Conservation (phyloP, 352 stramenopile species). For the Globisporangium heterothallicum region DNA sequence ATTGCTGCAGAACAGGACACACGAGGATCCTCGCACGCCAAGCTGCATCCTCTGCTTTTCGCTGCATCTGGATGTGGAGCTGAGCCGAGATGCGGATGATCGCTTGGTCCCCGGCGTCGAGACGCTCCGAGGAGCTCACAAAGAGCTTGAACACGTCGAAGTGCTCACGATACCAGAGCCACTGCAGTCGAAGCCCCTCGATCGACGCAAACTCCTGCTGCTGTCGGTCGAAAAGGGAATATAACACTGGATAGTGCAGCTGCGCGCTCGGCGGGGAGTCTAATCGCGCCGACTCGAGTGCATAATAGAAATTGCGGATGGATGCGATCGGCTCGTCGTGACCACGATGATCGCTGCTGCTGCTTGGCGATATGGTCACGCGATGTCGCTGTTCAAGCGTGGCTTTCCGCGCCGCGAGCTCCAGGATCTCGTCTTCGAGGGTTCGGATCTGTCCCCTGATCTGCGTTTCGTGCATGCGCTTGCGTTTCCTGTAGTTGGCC, state of each 20-base stretch:
- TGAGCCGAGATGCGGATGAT: slow-evolving; percentile 25
- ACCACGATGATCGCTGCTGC: not conserved
- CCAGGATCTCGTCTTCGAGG: slow-evolving; percentile 32
- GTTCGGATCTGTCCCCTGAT: slow-evolving; percentile 22
- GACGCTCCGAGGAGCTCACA: slow-evolving; percentile 22
- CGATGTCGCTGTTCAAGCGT: not conserved
- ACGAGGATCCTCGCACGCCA: not conserved
- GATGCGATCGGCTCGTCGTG: slow-evolving; percentile 14
- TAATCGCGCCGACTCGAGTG: slow-evolving; percentile 12
- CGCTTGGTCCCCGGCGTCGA: slow-evolving; percentile 28
- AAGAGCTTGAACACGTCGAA: slow-evolving; percentile 38
- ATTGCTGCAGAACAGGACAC: slow-evolving; percentile 39
- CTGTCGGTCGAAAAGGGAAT: slow-evolving; percentile 16
- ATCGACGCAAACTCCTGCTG: slow-evolving; percentile 37
- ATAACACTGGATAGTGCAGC: not conserved
- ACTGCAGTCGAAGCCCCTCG: slow-evolving; percentile 32
- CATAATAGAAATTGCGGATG: slow-evolving; percentile 32
- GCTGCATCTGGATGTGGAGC: slow-evolving; percentile 19
- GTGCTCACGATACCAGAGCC: slow-evolving; percentile 36
- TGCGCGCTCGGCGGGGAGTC: not conserved
- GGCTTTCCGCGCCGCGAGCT: slow-evolving; percentile 17
- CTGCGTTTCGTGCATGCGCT: slow-evolving; percentile 38
- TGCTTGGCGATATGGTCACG: not conserved
- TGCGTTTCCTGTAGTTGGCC: slow-evolving; percentile 51
- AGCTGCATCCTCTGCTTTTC: not conserved